phyloP scores from a whole-genome alignment of 352 stramenopile genomes.

The Lagenidium giganteum region DNA sequence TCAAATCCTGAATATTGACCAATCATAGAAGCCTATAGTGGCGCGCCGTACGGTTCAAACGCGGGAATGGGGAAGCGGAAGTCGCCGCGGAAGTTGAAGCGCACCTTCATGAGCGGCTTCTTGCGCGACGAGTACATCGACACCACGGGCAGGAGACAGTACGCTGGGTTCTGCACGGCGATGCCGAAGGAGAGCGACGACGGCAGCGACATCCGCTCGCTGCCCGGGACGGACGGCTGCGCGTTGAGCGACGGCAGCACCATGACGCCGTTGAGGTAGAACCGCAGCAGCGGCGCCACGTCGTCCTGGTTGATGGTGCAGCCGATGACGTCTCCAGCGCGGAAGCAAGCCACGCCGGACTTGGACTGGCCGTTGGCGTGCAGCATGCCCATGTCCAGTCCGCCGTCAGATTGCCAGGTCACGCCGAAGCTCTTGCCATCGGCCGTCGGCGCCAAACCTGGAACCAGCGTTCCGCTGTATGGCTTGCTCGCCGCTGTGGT shows the following conservation, averaged over 20 bases:
- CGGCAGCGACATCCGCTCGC: no score
- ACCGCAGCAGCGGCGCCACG: slow-evolving; percentile 52
- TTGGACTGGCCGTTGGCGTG: slow-evolving; percentile 64
- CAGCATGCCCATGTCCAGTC: slow-evolving; percentile 69
- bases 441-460: slow-evolving; percentile 44
- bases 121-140: slow-evolving; percentile 77
- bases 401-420: slow-evolving; percentile 69
- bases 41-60: slow-evolving; percentile 69
- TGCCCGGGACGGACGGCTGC: no score
- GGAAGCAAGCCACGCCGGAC: slow-evolving; percentile 61
- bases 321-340: slow-evolving; percentile 56
- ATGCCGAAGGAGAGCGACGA: slow-evolving; percentile 14
- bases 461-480: no score
- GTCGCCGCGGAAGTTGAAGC: slow-evolving; percentile 71
- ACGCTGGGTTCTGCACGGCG: slow-evolving; percentile 49
- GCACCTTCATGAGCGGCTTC: slow-evolving; percentile 64
- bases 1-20: not conserved
- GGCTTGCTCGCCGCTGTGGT: not conserved
- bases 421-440: slow-evolving; percentile 62
- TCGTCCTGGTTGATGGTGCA: slow-evolving; percentile 78
- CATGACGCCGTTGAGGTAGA: slow-evolving; percentile 76
- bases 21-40: slow-evolving; percentile 16
- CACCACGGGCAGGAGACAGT: slow-evolving; percentile 55
- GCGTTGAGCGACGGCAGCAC: slow-evolving; percentile 31
- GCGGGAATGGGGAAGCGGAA: slow-evolving; percentile 63